Evolutionary conservation across 352 stramenopile genomes (phyloP), one percentile per base, ranked within the genome.

Genomic region (Hyaloperonospora arabidopsidis): DNA sequence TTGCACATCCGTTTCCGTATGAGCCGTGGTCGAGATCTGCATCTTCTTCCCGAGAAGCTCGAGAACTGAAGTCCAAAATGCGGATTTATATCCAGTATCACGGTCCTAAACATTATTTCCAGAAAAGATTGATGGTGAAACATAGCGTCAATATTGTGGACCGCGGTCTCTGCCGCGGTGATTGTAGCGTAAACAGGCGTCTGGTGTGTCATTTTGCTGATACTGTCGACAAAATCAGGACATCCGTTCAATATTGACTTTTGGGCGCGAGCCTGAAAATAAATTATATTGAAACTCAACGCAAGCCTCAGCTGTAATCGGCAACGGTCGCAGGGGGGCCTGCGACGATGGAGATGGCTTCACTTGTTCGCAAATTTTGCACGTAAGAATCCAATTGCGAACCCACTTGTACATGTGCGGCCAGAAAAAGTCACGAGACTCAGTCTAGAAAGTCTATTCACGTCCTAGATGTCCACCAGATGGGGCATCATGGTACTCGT

Each of bases 161-260:
- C 41, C 8, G 49, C 53, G 19, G 49, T 57, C 15, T 70, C 18
- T 34, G 0, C 25, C 25, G 57, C 66, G 1, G 56, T 59, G 45
- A 73, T 57, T 0, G 45, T 44, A 0, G 21, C 7, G 0, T 18
- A 0, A 0, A 67, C 61, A 0, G 57, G 36, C 23, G 49, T 39
- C 2, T 66, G 38, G 40, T 72, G 57, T 0, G 59, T 15, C 59
- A 70, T 72, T 47, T 68, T 72, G 38, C 57, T 72, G 41, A 74
- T 67, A 0, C 49, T 39, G 5, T 72, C 57, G 4, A 79, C 59
- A 15, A 69, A 57, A 68, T 55, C 0, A 71, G 8, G 0, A 32
- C 1, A 17, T 1, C 41, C 41, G 12, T 32, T 32, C 38, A 15
- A 7, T 22, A 1, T 22, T 44, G 2, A 7, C 15, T 22, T 22